phyloP scores from a whole-genome alignment of 805 yeast genomes.

The Candida wancherniae region DNA sequence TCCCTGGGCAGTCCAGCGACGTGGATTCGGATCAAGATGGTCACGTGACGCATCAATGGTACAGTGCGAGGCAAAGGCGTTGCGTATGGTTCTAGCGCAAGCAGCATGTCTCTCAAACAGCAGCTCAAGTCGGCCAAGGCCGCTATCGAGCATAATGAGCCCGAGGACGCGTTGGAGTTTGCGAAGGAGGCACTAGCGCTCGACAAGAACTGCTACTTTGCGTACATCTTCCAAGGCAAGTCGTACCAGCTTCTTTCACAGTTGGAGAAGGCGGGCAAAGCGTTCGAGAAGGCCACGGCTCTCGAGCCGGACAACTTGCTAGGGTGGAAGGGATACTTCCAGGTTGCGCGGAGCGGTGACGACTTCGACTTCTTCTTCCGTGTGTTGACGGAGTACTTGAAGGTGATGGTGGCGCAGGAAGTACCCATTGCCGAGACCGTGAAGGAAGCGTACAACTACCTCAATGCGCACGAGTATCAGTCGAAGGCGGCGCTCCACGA shows the following conservation, averaged over 20 bases:
- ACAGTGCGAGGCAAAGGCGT: too few species aligned
- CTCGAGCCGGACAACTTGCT: constrained; percentile 47
- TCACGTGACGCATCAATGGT: too few species aligned
- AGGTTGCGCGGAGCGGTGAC: constrained; percentile 34
- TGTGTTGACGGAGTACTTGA: constrained; percentile 42
- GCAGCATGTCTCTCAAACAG: constrained; percentile 23
- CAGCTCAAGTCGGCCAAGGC: constrained; percentile 36
- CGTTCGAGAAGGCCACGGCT: constrained; percentile 47
- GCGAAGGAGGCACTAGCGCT: constrained; percentile 51
- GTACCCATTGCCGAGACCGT: constrained; percentile 45
- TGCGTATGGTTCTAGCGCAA: too few species aligned
- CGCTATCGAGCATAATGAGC: constrained; percentile 53
- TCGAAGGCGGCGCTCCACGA: constrained; percentile 34
- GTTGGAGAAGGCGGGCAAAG: constrained; percentile 32
- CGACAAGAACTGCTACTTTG: constrained; percentile 60
- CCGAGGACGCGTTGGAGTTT: constrained; percentile 55
- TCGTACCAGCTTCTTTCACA: constrained; percentile 47
- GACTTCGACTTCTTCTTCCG: constrained; percentile 44
- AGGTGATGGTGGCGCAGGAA: constrained; percentile 38
- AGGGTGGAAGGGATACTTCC: constrained; percentile 81
- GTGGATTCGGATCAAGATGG: too few species aligned
- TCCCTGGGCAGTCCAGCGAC: too few species aligned
- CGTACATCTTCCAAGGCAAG: constrained; percentile 68
- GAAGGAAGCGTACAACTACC: constrained; percentile 43
- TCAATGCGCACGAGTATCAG: constrained; percentile 31